A percentile compares a stretch with the other conserved stretches of the same genome.
phyloP scores from a whole-genome alignment of 2,329 filamentous ascomycete genomes.

The Penicillium sp. region DNA sequence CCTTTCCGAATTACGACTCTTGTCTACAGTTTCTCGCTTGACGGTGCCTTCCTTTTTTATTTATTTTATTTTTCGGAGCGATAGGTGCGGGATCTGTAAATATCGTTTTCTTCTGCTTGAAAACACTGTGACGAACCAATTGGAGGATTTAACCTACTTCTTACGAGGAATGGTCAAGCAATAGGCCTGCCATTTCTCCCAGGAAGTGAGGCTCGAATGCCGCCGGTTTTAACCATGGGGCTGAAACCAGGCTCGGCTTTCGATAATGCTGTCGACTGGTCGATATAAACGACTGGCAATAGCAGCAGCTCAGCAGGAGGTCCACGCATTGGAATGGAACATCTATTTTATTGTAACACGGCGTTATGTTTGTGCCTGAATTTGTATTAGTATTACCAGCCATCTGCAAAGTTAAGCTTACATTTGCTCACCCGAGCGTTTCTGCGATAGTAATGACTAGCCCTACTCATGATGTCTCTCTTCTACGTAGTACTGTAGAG shows the following conservation, averaged over 20 bases:
- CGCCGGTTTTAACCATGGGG: not conserved
- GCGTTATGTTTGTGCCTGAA: not conserved
- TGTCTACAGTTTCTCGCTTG: conserved; percentile 7
- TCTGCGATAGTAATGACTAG: not conserved
- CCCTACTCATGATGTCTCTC: not conserved
- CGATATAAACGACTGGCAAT: not conserved
- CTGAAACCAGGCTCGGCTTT: not conserved
- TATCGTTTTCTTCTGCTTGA: not conserved
- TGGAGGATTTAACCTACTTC: not conserved
- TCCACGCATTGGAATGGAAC: not conserved
- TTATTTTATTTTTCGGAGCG: conserved; percentile 4
- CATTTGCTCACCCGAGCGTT: no score
- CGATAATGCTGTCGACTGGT: not conserved
- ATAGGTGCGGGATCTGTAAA: conserved; percentile 5
- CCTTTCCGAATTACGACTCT: conserved; percentile 12
- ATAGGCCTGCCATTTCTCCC: not conserved
- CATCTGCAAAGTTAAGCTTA: not conserved
- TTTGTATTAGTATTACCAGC: not conserved
- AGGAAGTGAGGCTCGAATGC: not conserved
- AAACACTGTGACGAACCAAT: not conserved
- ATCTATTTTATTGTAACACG: not conserved
- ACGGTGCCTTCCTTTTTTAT: conserved; percentile 2
- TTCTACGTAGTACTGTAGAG: no score
- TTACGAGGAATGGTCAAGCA: not conserved
- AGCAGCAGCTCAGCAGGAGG: no score